Conservation (phyloP, 2,329 filamentous ascomycete genomes). For the Penicillium sclerotigenum region DNA sequence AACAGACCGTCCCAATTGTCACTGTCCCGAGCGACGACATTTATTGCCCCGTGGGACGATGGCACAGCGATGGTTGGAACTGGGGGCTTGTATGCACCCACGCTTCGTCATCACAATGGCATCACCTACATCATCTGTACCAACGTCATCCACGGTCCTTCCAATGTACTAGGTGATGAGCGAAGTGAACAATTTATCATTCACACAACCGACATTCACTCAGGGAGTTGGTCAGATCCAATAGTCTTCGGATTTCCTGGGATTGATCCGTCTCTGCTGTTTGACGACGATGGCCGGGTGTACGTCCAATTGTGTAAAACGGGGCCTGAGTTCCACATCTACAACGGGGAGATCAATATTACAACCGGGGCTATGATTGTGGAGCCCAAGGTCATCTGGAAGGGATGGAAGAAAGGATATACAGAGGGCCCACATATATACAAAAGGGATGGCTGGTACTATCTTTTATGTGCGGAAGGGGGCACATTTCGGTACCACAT, state of each 20-base stretch:
- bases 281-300: slow-evolving; percentile 29
- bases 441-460: slow-evolving; percentile 32
- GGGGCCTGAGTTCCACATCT: slow-evolving; percentile 5
- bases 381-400: slow-evolving; percentile 8
- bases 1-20: slow-evolving; percentile 36
- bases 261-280: slow-evolving; percentile 50
- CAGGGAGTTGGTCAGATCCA: slow-evolving; percentile 45
- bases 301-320: slow-evolving; percentile 30
- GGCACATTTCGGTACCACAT: slow-evolving; percentile 30
- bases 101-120: slow-evolving; percentile 41
- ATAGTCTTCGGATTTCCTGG: slow-evolving; percentile 38
- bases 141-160: slow-evolving; percentile 20
- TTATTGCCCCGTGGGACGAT: slow-evolving; percentile 4
- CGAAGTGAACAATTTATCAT: slow-evolving; percentile 36
- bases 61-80: slow-evolving; percentile 4
- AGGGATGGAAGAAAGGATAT: slow-evolving; percentile 5
- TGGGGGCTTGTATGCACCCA: slow-evolving; percentile 43
- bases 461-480: slow-evolving; percentile 28
- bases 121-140: slow-evolving; percentile 43
- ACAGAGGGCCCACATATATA: slow-evolving; percentile 33
- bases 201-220: slow-evolving; percentile 43
- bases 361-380: slow-evolving; percentile 1
- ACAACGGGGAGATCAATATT: slow-evolving; percentile 14
- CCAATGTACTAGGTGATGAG: slow-evolving; percentile 3
- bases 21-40: slow-evolving; percentile 20